phyloP scores from a whole-genome alignment of 2,329 filamentous ascomycete genomes.

The Trichoderma citrinoviride region DNA sequence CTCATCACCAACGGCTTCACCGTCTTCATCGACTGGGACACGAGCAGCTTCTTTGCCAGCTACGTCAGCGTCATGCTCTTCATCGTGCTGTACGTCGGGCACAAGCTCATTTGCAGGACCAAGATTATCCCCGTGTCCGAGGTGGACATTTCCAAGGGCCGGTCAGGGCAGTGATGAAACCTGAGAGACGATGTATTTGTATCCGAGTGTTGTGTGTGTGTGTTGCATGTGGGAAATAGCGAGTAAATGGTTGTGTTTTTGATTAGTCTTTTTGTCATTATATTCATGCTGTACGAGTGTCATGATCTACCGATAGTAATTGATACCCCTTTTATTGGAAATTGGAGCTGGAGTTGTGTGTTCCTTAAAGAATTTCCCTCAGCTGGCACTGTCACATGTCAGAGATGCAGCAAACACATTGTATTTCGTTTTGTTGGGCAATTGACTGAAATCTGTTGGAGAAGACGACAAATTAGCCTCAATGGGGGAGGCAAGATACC shows the following conservation, averaged over 20 bases:
- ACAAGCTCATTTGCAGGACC: slow-evolving; percentile 52
- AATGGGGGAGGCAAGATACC: no score
- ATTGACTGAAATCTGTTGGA: no score
- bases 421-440: no score
- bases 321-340: slow-evolving; percentile 15
- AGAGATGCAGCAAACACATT: not conserved
- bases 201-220: not conserved
- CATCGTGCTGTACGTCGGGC: slow-evolving; percentile 55
- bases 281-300: slow-evolving; percentile 18
- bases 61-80: slow-evolving; percentile 67
- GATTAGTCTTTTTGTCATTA: not conserved
- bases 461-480: no score
- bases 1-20: slow-evolving; percentile 68
- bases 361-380: no score
- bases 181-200: not conserved
- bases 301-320: slow-evolving; percentile 22
- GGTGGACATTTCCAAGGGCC: slow-evolving; percentile 34
- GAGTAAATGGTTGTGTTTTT: slow-evolving; percentile 4
- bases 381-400: slow-evolving; percentile 2
- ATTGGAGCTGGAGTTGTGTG: no score
- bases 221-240: not conserved
- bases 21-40: slow-evolving; percentile 62
- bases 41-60: slow-evolving; percentile 59
- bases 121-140: slow-evolving; percentile 39
- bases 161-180: not conserved